Conservation (phyloP, 352 stramenopile genomes). For the Bremia lactucae region DNA sequence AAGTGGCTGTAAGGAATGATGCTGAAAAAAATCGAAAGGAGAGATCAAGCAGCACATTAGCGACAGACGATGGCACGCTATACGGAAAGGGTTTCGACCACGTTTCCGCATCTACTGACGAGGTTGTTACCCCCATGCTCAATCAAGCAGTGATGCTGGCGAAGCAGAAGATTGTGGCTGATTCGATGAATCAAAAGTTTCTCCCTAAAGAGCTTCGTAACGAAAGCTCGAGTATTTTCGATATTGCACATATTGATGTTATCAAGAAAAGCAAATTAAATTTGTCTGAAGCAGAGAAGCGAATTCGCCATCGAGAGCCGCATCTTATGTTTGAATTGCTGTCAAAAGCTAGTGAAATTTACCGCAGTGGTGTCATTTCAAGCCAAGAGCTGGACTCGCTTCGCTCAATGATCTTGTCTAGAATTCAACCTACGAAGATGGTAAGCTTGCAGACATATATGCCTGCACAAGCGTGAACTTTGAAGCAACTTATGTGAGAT, state of each 20-base stretch:
- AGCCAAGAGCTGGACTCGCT: constrained; percentile 68
- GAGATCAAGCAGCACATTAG: constrained; percentile 50
- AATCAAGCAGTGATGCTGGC: constrained; percentile 41
- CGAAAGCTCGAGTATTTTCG: constrained; percentile 44
- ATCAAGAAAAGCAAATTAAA: constrained; percentile 79
- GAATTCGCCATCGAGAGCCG: constrained; percentile 72
- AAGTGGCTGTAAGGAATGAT: constrained; percentile 4
- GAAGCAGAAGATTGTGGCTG: constrained; percentile 64
- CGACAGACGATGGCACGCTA: constrained; percentile 72
- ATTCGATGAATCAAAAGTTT: constrained; percentile 81
- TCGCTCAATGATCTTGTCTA: constrained; percentile 64
- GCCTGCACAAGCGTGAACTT: not conserved
- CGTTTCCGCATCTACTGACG: constrained; percentile 38
- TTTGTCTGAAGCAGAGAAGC: constrained; percentile 67
- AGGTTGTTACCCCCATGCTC: constrained; percentile 43
- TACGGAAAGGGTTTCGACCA: constrained; percentile 73
- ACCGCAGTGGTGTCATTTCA: constrained; percentile 68
- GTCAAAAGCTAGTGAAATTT: constrained; percentile 77
- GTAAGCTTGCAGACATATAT: constrained; percentile 18
- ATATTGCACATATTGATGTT: constrained; percentile 66
- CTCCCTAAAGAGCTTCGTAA: constrained; percentile 53
- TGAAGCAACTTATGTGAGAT: constrained; percentile 1
- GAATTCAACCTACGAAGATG: constrained; percentile 79
- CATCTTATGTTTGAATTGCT: constrained; percentile 76
- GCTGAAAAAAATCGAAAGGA: constrained; percentile 36